Conservation (phyloP, 768 basidiomycete species). For the Cubamyces lactineus region DNA sequence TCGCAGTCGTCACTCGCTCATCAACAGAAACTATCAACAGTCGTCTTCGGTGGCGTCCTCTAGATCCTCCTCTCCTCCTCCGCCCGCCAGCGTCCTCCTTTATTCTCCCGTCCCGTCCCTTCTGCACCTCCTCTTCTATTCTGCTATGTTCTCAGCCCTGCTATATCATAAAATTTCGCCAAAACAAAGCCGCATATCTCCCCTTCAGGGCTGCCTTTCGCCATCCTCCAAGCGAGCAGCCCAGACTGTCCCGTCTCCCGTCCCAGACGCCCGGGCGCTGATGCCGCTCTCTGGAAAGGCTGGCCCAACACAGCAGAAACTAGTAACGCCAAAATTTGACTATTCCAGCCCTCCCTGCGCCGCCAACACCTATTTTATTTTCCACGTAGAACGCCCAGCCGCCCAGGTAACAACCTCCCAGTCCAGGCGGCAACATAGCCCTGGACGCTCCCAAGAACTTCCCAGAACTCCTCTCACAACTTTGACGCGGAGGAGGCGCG, state of each 20-base stretch:
- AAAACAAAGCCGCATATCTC: not conserved
- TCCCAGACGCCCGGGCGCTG: not conserved
- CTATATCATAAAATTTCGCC: not conserved
- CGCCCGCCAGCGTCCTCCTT: not conserved
- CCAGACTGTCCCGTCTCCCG: slow-evolving; percentile 1
- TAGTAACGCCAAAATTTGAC: slow-evolving; percentile 10
- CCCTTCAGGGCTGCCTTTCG: not conserved
- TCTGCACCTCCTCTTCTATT: not conserved
- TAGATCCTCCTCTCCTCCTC: not conserved
- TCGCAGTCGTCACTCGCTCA: slow-evolving; percentile 5
- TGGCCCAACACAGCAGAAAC: slow-evolving; percentile 5
- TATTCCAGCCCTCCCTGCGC: not conserved
- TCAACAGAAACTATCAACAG: slow-evolving; percentile 14
- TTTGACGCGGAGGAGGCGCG: not conserved
- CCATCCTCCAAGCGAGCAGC: not conserved
- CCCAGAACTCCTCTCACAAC: not conserved
- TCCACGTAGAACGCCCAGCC: not conserved
- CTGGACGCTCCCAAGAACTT: not conserved
- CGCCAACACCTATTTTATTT: not conserved
- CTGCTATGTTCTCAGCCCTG: not conserved
- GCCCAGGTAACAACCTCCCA: not conserved
- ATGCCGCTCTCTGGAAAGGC: slow-evolving; percentile 12
- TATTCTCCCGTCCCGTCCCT: not conserved
- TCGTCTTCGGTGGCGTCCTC: slow-evolving; percentile 1
- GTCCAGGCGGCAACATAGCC: not conserved